Conservation (phyloP, 2,329 filamentous ascomycete genomes). For the Chaetothyriales sp. region DNA sequence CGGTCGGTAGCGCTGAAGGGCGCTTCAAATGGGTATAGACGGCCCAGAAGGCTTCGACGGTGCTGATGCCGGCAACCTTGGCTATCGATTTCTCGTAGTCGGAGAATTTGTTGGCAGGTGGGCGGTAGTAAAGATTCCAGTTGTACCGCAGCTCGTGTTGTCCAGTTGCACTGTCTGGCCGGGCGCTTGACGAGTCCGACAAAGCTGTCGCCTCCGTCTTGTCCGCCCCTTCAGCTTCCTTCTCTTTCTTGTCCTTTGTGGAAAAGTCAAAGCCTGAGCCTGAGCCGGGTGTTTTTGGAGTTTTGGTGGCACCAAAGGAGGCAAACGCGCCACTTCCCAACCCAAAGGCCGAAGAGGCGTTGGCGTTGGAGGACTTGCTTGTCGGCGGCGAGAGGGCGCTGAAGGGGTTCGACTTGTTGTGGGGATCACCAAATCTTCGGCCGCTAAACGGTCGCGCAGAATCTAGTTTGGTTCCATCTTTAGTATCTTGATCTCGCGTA, state of each 20-base stretch:
- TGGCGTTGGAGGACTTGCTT: slow-evolving; percentile 56
- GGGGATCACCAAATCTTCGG: slow-evolving; percentile 59
- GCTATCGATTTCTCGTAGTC: slow-evolving; percentile 97
- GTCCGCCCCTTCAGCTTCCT: slow-evolving; percentile 25
- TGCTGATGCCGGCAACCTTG: slow-evolving; percentile 64
- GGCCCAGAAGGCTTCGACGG: slow-evolving; percentile 79
- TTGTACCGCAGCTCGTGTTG: slow-evolving; percentile 59
- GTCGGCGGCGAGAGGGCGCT: slow-evolving; percentile 57
- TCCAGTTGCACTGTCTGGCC: slow-evolving; percentile 22
- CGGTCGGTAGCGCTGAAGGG: slow-evolving; percentile 71
- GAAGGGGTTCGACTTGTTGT: slow-evolving; percentile 64
- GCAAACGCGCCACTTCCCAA: slow-evolving; percentile 91
- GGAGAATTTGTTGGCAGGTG: slow-evolving; percentile 76
- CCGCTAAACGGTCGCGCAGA: slow-evolving; percentile 49
- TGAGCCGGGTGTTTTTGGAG: slow-evolving; percentile 56
- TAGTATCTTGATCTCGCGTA: slow-evolving; percentile 46
- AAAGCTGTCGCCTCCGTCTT: slow-evolving; percentile 27
- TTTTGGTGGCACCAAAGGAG: slow-evolving; percentile 77
- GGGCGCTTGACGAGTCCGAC: slow-evolving; percentile 22
- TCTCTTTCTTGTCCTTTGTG: slow-evolving; percentile 51
- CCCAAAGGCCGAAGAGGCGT: slow-evolving; percentile 78
- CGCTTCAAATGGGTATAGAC: slow-evolving; percentile 81
- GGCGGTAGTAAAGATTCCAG: slow-evolving; percentile 96
- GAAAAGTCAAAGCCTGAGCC: slow-evolving; percentile 67
- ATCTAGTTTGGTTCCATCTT: slow-evolving; percentile 41